Percentiles rank a stretch among this genome's conserved stretches.
These are phyloP conservation scores for Papiliotrema flavescens DNA, from an alignment of 1,284 basidiomycete species.

Conservation along the genomic window DNA sequence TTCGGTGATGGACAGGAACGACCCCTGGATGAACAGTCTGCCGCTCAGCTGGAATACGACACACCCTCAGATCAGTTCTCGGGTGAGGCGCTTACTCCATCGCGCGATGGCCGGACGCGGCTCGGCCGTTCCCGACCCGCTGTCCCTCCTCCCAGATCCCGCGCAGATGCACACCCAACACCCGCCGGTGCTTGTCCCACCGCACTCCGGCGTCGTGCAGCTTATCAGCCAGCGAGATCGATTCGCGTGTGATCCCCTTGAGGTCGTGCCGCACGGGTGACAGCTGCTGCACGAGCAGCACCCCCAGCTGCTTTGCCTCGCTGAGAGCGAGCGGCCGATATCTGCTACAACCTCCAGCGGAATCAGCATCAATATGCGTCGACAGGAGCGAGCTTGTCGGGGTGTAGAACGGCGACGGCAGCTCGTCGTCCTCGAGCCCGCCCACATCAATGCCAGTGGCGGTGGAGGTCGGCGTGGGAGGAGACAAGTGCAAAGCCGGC, in stretches of 20 bases:
- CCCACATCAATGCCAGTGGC: no score
- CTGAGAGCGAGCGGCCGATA: conserved; percentile 12
- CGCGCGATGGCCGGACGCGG: conserved; percentile 2
- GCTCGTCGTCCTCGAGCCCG: no score
- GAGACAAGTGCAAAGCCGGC: conserved; percentile 10
- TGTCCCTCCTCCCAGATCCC: conserved; percentile 32
- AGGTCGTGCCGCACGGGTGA: conserved; percentile 12
- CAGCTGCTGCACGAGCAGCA: conserved; percentile 19
- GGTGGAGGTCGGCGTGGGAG: conserved; percentile 5
- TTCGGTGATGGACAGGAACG: conserved; percentile 24
- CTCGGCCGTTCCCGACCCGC: conserved; percentile 2
- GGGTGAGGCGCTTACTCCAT: conserved; percentile 34
- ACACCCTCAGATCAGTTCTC: no score
- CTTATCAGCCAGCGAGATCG: conserved; percentile 22
- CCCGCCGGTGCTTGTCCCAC: conserved; percentile 26
- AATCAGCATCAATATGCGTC: not conserved
- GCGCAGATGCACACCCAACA: conserved; percentile 33
- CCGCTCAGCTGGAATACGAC: not conserved
- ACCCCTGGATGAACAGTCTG: conserved; percentile 31
- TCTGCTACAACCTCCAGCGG: not conserved
- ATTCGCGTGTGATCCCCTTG: conserved; percentile 25
- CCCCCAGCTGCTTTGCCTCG: conserved; percentile 23
- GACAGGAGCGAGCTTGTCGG: not conserved
- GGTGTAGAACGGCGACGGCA: not conserved
- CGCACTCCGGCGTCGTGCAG: conserved; percentile 24